Base-by-base conservation (phyloP, 768 basidiomycete species). In the Leucosporidium scottii region DNA sequence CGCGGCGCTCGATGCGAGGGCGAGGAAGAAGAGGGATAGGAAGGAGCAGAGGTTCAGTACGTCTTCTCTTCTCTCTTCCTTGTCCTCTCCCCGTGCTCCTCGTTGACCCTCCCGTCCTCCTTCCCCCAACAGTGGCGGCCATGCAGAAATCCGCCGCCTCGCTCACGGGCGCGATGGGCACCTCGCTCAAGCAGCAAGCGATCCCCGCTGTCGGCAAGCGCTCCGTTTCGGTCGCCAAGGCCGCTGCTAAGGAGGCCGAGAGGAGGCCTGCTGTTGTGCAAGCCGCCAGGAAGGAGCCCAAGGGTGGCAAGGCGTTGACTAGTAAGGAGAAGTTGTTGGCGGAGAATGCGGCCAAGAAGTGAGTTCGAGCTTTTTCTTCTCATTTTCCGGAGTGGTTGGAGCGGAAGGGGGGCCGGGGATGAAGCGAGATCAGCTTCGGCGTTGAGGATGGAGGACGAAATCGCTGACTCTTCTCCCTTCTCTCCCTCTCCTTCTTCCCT, bases 71-170 rank as follows among this genome's bases (percentile, higher is more conserved):
- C 50, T 51, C 17, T 21, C 50, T 13, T 15, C 15, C 39, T 44
- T 15, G 2, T 3, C 39, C 39, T 54, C 25, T 28, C 53, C 25
- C 1, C 10, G 28, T 27, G 13, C 9, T n/a, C 17, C 28, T 27
- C 27, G 12, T 34, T 10, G 34, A 34, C 53, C 25, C 15, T 13
- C 13, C 13, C 53, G 15, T 13, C n/a, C n/a, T 2, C 13, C n/a
- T 2, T 25, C 20, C 13, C 5, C n/a, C n/a, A n/a, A 30, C 56
- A 36, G 25, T 86, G 84, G 77, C 81, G 39, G 78, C 74, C 18
- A 73, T 88, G 64, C 85, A 85, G 61, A 78, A 80, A 61, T 84
- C 85, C 54, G 86, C 87, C 15, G 82, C 82, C 49, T 86, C 85
- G 1, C 75, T 88, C 65, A 86, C 85, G 0, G 87, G 87, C 0